Evolutionary conservation across 2,329 filamentous ascomycete species (phyloP), one percentile per base, ranked within the genome.

Genomic region (Cucurbitaria berberidis): DNA sequence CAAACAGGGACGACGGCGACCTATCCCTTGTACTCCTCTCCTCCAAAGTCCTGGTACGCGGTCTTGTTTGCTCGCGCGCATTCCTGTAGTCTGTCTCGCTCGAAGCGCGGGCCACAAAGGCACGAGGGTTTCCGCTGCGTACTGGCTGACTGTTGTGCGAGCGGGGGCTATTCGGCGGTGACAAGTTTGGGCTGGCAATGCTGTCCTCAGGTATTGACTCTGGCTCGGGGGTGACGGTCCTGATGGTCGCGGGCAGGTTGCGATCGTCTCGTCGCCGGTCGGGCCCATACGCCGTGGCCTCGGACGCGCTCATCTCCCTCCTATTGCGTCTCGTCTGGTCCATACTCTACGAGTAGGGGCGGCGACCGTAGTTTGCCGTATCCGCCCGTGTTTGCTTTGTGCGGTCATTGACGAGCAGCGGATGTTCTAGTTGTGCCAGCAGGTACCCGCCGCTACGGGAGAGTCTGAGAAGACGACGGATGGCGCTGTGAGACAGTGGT

Each of bases 171-270:
- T 66, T 65, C 46, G 67, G 71, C 48, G 72, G 71, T 4, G 67
- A 71, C 32, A 50, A 51, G 51, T 53, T 53, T 48, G 50, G 41
- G 45, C 41, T 50, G 51, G 48, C 38, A 24, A 53, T 35, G 35
- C 57, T 57, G 18, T 67, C 57, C 36, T 55, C 50, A 48, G 65
- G 57, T 44, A 67, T 67, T 18, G 68, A 64, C 13, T 67, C 66
- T 5, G 62, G 64, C 38, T 91, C 88, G 60, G 88, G 87, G 57
- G 87, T 89, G 59, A 89, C 86, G 51, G 86, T 78, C 58, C 88
- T 85, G 66, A 88, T 84, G 40, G 82, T 68, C 40, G 40, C 40
- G 44, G 39, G 53, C 32, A 36, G 22, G 18, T 48, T 50, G 49
- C 61, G 62, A 45, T 67, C 67, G 48, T 67, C 68, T 41, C 62